Base-by-base conservation (phyloP, 2,329 filamentous ascomycete genomes). In the Colletotrichum ledebouriae region DNA sequence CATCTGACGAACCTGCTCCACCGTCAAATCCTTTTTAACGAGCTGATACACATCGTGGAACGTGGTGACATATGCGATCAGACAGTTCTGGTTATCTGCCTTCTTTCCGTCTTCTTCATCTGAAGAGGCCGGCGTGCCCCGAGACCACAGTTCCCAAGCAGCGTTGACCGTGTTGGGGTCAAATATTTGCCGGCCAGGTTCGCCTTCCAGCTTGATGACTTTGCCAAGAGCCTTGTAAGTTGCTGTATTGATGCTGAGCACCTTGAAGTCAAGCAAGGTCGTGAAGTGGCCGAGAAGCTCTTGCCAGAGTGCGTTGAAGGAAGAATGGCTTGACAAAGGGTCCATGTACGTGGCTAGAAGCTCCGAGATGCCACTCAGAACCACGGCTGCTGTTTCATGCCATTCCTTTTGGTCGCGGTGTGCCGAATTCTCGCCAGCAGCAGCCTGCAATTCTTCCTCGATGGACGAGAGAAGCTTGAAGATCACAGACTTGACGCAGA, bases 31-130 rank as follows among this genome's bases (percentile, higher is more conserved):
- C 7, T 84, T 80, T 66, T 90, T 85, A 55, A 94, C 88, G 5
- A 98, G 85, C 1, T 89, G 87, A 75, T 97, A 97, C 1, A 98
- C 85, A 73, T 96, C 90, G 63, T 89, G 84, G 46, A 96, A 87
- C 1, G 92, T 86, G 22, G 90, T 86, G 1, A 96, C 87, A 80
- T 97, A 98, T n/a, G 94, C 92, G 34, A 93, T 82, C n/a, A 95
- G 86, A 11, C 93, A 94, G 64, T 90, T 90, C 75, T 97, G 93
- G 72, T 96, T 97, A 70, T 92, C 87, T 2, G 80, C 80, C 0
- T 82, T 78, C 57, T 84, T 84, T 11, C 70, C 72, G 11, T 59
- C 67, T 12, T 71, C 72, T 33, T 70, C 71, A 44, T 85, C 81
- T 13, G 81, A 74, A 17, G 79, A 75, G 12, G 78, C 75, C 0